A percentile compares a stretch with the other conserved stretches of the same genome.
These are phyloP conservation scores for Plasmodium sp. DNA, from an alignment of 169 alveolate species.

Conservation along the genomic window DNA sequence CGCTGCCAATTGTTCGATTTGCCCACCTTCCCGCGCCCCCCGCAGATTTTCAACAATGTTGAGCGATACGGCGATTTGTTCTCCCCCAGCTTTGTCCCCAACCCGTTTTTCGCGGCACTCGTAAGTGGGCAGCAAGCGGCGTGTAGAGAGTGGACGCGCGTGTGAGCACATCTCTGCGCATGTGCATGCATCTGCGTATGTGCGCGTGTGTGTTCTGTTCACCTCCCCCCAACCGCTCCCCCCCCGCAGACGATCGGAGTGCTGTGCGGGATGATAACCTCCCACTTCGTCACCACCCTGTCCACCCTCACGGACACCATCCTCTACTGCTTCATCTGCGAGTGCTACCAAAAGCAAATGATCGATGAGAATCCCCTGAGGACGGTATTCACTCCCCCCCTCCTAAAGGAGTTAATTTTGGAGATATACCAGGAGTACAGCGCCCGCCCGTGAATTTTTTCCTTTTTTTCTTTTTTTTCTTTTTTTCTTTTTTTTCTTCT, in stretches of 20 bases:
- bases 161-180: not conserved
- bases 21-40: not conserved
- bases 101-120: slow-evolving; percentile 54
- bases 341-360: slow-evolving; percentile 68
- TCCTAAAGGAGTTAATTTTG: slow-evolving; percentile 44
- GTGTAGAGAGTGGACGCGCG: no score
- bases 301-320: slow-evolving; percentile 32
- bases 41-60: slow-evolving; percentile 51
- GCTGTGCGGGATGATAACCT: slow-evolving; percentile 44
- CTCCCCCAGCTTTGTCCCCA: slow-evolving; percentile 38
- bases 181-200: not conserved
- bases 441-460: not conserved
- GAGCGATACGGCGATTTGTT: slow-evolving; percentile 18
- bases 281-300: slow-evolving; percentile 39
- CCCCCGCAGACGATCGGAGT: slow-evolving; percentile 33
- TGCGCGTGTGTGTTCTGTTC: not conserved
- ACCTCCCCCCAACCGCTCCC: not conserved
- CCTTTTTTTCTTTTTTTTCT: not conserved
- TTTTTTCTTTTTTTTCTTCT: not conserved
- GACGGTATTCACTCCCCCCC: slow-evolving; percentile 45
- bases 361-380: slow-evolving; percentile 53
- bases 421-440: slow-evolving; percentile 58
- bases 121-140: not conserved
- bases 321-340: slow-evolving; percentile 55
- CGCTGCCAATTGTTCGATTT: not conserved